A percentile compares a stretch with the other conserved stretches of the same genome.
Conservation (phyloP, 2,329 filamentous ascomycete species). For the Beauveria sp. region DNA sequence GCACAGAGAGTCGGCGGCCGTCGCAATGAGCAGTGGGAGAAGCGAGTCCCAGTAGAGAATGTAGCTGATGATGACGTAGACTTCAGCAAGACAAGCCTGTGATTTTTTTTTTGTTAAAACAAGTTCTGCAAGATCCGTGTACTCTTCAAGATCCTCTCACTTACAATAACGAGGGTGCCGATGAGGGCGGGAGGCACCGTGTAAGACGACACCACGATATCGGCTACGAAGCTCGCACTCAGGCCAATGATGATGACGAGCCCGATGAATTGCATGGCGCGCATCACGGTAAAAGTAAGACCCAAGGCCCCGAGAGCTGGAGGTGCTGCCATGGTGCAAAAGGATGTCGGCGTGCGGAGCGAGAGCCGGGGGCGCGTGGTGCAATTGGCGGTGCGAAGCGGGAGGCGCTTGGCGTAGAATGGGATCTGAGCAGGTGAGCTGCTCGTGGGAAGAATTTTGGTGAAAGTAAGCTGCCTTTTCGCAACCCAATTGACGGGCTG, state of each 20-base stretch:
- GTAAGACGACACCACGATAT: constrained; percentile 60
- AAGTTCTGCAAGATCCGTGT: background rate
- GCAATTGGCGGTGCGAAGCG: constrained; percentile 32
- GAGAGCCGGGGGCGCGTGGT: constrained; percentile 34
- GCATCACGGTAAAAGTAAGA: constrained; percentile 67
- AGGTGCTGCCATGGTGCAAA: constrained; percentile 34
- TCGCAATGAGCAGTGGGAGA: constrained; percentile 64
- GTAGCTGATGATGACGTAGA: constrained; percentile 73
- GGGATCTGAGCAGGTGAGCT: constrained; percentile 26
- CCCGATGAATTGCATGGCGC: constrained; percentile 61
- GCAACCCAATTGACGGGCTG: background rate
- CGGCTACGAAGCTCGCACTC: constrained; percentile 71
- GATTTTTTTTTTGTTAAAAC: background rate
- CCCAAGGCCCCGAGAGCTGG: constrained; percentile 64
- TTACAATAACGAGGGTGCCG: constrained; percentile 70
- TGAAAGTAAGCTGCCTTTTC: constrained; percentile 5
- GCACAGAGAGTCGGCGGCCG: constrained; percentile 58
- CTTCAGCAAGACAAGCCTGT: constrained; percentile 67
- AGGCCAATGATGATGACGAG: constrained; percentile 75
- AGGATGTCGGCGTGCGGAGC: constrained; percentile 28
- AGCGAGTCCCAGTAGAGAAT: constrained; percentile 74
- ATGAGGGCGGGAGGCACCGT: constrained; percentile 66
- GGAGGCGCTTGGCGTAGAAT: constrained; percentile 33
- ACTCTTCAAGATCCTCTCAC: constrained; percentile 26
- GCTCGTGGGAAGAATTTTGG: constrained; percentile 26